Evolutionary conservation across 2,329 filamentous ascomycete genomes (phyloP).

Genomic region (Monilinia fructigena): DNA sequence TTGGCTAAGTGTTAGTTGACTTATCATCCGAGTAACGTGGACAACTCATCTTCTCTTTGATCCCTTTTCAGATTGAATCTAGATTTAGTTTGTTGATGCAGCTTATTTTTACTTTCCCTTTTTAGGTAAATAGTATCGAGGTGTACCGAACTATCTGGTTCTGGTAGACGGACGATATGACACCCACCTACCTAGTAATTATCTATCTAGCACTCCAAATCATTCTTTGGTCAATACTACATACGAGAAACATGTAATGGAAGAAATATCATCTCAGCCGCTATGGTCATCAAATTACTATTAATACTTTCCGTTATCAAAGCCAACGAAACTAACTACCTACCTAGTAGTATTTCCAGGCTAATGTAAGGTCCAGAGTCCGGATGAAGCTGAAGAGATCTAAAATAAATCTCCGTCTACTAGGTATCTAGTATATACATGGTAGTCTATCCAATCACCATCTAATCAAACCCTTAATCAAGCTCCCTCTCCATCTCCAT

Average conservation of each 20-base stretch:
- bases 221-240: too few species aligned
- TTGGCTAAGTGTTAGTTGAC: too few species aligned
- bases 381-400: not conserved
- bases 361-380: slow-evolving; percentile 9
- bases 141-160: too few species aligned
- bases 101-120: too few species aligned
- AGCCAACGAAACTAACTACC: not conserved
- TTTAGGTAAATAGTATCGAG: too few species aligned
- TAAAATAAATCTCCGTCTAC: not conserved
- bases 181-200: not conserved
- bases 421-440: too few species aligned
- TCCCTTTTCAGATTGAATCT: too few species aligned
- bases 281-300: not conserved
- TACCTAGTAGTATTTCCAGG: not conserved
- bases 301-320: not conserved
- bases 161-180: too few species aligned
- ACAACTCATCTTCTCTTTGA: not conserved
- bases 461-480: not conserved
- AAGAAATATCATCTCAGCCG: not conserved
- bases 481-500: not conserved
- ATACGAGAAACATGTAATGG: too few species aligned
- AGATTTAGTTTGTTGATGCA: too few species aligned
- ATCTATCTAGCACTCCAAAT: too few species aligned
- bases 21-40: too few species aligned
- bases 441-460: not conserved